These are phyloP conservation scores for Sporisorium iseilematis-ciliati DNA, from an alignment of 1,284 basidiomycete species.

Conservation along the genomic window DNA sequence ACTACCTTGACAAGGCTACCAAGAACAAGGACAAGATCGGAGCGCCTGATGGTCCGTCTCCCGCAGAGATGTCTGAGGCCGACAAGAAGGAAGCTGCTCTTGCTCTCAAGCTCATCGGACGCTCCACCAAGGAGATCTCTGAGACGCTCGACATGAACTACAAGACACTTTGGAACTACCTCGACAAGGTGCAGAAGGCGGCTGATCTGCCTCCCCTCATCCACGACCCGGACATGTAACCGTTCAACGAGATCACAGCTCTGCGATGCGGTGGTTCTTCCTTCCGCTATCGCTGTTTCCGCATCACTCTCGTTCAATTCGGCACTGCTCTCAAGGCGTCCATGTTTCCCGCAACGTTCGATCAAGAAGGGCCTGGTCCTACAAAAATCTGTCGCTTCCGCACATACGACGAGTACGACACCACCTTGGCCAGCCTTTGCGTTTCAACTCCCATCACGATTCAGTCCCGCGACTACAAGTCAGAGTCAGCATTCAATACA, in stretches of 20 bases:
- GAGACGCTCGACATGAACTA: slow-evolving; percentile 29
- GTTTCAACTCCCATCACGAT: no score
- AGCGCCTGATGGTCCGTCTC: background rate
- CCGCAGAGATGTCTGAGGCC: slow-evolving; percentile 1
- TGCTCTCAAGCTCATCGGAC: slow-evolving; percentile 21
- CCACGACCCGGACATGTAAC: slow-evolving; percentile 13
- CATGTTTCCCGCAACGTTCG: no score
- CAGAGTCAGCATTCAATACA: no score
- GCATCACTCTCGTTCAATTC: background rate
- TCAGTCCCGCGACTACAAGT: no score
- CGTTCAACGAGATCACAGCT: background rate
- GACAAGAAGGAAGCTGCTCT: slow-evolving; percentile 23
- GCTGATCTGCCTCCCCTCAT: slow-evolving; percentile 4
- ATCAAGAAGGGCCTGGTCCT: no score
- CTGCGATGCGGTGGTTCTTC: no score
- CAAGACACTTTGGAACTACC: slow-evolving; percentile 18
- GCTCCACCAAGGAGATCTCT: slow-evolving; percentile 22
- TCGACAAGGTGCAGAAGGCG: slow-evolving; percentile 22
- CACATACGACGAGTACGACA: no score
- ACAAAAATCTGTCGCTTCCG: no score
- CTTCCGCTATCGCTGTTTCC: no score
- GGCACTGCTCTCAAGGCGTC: no score
- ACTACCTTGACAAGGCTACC: slow-evolving; percentile 3
- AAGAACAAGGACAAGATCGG: slow-evolving; percentile 10
- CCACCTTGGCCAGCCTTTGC: no score